Conservation (phyloP, 768 basidiomycete genomes). For the Calvatia gigantea region DNA sequence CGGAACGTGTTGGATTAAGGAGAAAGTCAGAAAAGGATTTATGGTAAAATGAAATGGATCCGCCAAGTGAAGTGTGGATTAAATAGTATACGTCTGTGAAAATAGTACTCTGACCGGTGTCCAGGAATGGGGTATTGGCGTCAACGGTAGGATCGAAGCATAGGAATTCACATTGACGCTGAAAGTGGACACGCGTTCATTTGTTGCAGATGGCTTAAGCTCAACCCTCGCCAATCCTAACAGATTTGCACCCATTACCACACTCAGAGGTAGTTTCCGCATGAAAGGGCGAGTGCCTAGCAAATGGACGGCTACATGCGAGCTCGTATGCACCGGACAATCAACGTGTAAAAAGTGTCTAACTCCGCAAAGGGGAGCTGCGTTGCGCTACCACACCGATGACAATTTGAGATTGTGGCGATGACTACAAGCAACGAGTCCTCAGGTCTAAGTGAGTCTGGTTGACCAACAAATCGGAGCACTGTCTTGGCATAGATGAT, state of each 20-base stretch:
- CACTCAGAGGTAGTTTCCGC: not conserved
- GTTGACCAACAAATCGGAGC: slow-evolving; percentile 21
- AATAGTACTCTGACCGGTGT: not conserved
- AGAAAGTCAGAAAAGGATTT: not conserved
- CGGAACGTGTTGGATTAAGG: not conserved
- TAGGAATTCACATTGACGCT: not conserved
- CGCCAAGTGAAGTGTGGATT: not conserved
- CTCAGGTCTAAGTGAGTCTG: too few relatives aligned
- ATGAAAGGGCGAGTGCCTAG: not conserved
- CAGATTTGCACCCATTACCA: not conserved
- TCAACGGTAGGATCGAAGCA: not conserved
- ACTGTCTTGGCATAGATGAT: slow-evolving; percentile 26
- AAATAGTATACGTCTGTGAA: not conserved
- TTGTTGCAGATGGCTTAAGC: not conserved
- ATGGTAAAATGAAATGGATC: not conserved
- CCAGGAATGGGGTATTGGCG: not conserved
- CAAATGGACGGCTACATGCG: not conserved
- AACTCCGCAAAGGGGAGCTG: not conserved
- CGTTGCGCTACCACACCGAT: not conserved
- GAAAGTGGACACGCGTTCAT: not conserved
- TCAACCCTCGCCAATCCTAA: not conserved
- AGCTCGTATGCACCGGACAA: not conserved
- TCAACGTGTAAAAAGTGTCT: not conserved
- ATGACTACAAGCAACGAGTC: too few relatives aligned
- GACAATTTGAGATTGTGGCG: too few relatives aligned